Percentiles rank a stretch among this genome's conserved stretches.
phyloP scores from a whole-genome alignment of 2,329 filamentous ascomycete species.

The Onygena corvina region DNA sequence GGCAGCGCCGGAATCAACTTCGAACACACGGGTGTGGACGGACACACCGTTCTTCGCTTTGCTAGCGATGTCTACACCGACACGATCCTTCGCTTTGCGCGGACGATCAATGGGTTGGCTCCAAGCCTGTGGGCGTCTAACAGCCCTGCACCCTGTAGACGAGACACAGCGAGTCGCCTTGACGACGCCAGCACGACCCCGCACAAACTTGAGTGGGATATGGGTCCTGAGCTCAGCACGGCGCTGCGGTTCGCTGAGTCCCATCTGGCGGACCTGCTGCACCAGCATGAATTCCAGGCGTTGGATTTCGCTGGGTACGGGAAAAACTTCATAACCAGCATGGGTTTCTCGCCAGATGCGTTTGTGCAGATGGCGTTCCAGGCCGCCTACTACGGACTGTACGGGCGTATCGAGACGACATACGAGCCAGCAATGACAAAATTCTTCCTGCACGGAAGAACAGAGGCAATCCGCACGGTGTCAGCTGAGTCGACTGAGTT shows the following conservation, averaged over 20 bases:
- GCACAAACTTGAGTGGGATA: conserved; percentile 95
- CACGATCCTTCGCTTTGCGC: conserved; percentile 88
- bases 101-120: conserved; percentile 87
- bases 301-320: conserved; percentile 82
- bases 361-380: conserved; percentile 99
- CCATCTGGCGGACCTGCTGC: conserved; percentile 80
- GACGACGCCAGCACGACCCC: conserved; percentile 62
- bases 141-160: conserved; percentile 84
- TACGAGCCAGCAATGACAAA: conserved; percentile 99
- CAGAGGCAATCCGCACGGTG: conserved; percentile 81
- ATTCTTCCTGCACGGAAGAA: conserved; percentile 79
- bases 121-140: conserved; percentile 82
- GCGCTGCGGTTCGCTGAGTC: conserved; percentile 93
- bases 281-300: conserved; percentile 91
- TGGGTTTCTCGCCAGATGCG: conserved; percentile 92
- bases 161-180: conserved; percentile 76
- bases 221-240: conserved; percentile 80
- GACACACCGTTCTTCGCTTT: conserved; percentile 90
- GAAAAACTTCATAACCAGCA: conserved; percentile 94
- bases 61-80: conserved; percentile 95
- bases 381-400: conserved; percentile 92
- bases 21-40: conserved; percentile 94
- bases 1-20: conserved; percentile 98
- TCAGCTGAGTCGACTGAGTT: conserved; percentile 76
- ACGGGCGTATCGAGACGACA: conserved; percentile 83